Percentiles rank a stretch among this genome's conserved stretches.
These are phyloP conservation scores for Microdochium nivale DNA, from an alignment of 2,329 filamentous ascomycete genomes.

Conservation along the genomic window DNA sequence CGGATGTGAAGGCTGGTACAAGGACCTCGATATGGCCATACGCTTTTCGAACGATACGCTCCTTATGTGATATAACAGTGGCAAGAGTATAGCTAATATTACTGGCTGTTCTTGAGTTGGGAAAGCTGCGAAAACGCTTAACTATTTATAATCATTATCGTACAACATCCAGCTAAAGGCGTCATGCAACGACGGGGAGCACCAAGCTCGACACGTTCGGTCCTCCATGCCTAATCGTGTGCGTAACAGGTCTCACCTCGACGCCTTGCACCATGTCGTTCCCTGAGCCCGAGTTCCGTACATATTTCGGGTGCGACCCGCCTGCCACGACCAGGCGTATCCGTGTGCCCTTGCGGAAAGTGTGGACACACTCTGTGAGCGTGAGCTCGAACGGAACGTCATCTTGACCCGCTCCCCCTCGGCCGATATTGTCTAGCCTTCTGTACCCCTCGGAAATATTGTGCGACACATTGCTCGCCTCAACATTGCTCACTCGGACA, in stretches of 20 bases:
- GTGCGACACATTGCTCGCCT: constrained; percentile 1
- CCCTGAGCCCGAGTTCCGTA: constrained; percentile 4
- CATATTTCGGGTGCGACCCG: constrained; percentile 4
- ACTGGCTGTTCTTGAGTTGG: too few species aligned
- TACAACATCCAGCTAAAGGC: neutral
- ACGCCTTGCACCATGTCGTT: neutral
- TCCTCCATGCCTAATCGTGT: neutral
- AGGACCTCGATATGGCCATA: too few species aligned
- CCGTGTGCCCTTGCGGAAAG: constrained; percentile 3
- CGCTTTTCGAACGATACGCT: too few species aligned
- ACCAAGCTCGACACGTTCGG: neutral
- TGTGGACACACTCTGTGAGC: constrained; percentile 5
- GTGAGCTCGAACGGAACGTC: neutral
- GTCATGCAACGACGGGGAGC: neutral
- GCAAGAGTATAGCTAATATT: too few species aligned
- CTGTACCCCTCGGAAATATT: constrained; percentile 1
- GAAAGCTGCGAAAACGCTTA: neutral
- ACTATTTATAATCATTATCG: neutral
- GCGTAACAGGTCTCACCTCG: neutral
- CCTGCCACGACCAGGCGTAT: constrained; percentile 5
- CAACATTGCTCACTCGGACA: constrained; percentile 4
- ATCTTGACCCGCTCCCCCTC: neutral
- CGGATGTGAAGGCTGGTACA: too few species aligned
- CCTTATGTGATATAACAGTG: too few species aligned
- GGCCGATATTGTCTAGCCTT: neutral